Percentiles rank a stretch among this genome's conserved stretches.
These are phyloP conservation scores for Auriscalpium vulgare DNA, from an alignment of 768 basidiomycete species.

Conservation along the genomic window DNA sequence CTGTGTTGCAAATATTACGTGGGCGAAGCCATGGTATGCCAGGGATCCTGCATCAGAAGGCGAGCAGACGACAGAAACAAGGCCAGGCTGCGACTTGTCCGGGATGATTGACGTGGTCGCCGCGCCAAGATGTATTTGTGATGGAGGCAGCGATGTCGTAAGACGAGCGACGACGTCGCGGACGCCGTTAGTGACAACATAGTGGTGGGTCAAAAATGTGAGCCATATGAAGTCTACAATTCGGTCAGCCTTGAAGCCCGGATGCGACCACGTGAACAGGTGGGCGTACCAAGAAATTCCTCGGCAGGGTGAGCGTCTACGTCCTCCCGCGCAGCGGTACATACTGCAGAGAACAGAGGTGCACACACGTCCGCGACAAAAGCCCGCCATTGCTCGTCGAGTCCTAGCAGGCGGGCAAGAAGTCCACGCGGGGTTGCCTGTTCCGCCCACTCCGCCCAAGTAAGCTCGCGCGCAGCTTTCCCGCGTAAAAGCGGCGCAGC, in stretches of 20 bases:
- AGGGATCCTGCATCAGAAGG: slow-evolving; percentile 19
- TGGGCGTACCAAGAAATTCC: slow-evolving; percentile 52
- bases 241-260: background rate
- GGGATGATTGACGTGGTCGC: slow-evolving; percentile 38
- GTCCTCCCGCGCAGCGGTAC: slow-evolving; percentile 52
- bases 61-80: slow-evolving; percentile 32
- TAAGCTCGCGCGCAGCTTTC: slow-evolving; percentile 21
- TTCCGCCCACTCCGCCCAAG: slow-evolving; percentile 43
- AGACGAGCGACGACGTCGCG: slow-evolving; percentile 50
- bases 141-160: slow-evolving; percentile 27
- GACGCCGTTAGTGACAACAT: slow-evolving; percentile 52
- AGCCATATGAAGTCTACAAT: slow-evolving; percentile 60
- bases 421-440: slow-evolving; percentile 32
- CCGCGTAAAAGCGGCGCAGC: slow-evolving; percentile 22
- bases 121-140: slow-evolving; percentile 47
- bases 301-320: slow-evolving; percentile 52
- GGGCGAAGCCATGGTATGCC: slow-evolving; percentile 45
- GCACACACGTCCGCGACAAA: slow-evolving; percentile 50
- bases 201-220: slow-evolving; percentile 62
- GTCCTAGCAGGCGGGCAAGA: slow-evolving; percentile 33
- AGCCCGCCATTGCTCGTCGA: slow-evolving; percentile 43
- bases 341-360: slow-evolving; percentile 67
- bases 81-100: slow-evolving; percentile 27
- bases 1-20: slow-evolving; percentile 69
- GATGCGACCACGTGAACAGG: background rate